Base-by-base conservation (phyloP, 441 rosid species). In the Populus hybrid region DNA sequence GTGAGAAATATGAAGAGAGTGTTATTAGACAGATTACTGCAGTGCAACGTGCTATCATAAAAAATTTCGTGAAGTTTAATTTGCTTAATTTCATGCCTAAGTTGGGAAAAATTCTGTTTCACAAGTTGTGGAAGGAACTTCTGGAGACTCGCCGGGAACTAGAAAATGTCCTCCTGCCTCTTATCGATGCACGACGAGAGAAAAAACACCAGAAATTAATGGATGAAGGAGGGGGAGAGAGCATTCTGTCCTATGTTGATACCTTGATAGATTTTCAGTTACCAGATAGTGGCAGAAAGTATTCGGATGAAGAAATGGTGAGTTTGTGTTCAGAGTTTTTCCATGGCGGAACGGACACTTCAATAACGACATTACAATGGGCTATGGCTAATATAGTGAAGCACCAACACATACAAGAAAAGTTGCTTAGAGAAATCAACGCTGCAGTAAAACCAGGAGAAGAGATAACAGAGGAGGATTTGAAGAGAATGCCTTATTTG, bases 321-420 rank as follows among this genome's bases (percentile, higher is more conserved):
- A 69, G 78, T n/a, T 36, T 86, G 16, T 79, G 85, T 21, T 70
- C 82, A 0, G 88, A 83, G 16, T 83, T 83, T 68, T 75, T 86
- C 23, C 80, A 40, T 14, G 86, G 63, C 0, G 86, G 85, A 1
- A 83, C 86, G 1, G 86, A 83, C 3, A 79, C 86, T 0, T 79
- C 88, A 1, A 69, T 81, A n/a, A 86, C 86, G 1, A 74, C 85
- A 6, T 6, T 85, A 56, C 86, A 85, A 38, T 85, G 88, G 88
- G 69, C 79, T 61, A 83, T 83, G 84, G 88, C 86, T 10, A 85
- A 85, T 50, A 4, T 85, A 2, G 84, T 83, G 36, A 85, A 12
- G 77, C 21, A 70, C 33, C 75, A 67, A 12, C 35, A 71, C 21
- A 64, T 79, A 31, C 82, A 79, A 71, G 64, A 74, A 7, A 79